Evolutionary conservation across 768 basidiomycete genomes (phyloP).

Genomic region (Boletus fagicola): DNA sequence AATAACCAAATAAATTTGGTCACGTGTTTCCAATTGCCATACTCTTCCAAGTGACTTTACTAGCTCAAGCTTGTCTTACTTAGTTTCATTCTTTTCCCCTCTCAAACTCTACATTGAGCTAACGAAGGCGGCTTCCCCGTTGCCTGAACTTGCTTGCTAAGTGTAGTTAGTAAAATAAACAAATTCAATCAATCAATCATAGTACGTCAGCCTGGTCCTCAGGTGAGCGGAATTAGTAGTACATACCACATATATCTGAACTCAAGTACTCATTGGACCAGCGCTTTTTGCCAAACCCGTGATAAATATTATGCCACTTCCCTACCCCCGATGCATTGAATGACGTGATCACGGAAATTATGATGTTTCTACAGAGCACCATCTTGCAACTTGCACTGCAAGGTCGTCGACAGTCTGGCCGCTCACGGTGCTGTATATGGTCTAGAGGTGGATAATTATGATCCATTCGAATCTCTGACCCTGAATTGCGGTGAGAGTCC

Average conservation of each 20-base stretch:
- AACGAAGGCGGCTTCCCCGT: too few species aligned
- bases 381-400: background rate
- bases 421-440: background rate
- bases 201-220: too few species aligned
- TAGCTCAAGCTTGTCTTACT: too few species aligned
- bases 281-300: background rate
- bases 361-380: background rate
- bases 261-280: background rate
- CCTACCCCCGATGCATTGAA: background rate
- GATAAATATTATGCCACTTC: background rate
- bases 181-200: too few species aligned
- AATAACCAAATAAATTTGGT: conserved; percentile 4
- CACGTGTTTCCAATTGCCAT: conserved; percentile 1
- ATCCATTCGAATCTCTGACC: background rate
- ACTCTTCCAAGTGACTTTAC: too few species aligned
- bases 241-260: too few species aligned
- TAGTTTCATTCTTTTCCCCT: too few species aligned
- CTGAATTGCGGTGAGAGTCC: background rate
- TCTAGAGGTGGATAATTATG: background rate
- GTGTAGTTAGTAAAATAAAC: too few species aligned
- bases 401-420: background rate
- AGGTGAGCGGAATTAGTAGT: too few species aligned
- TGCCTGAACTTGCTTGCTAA: too few species aligned
- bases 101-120: too few species aligned
- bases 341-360: background rate